Base-by-base conservation (phyloP, 2,329 filamentous ascomycete genomes). In the Trichoderma endophyticum region DNA sequence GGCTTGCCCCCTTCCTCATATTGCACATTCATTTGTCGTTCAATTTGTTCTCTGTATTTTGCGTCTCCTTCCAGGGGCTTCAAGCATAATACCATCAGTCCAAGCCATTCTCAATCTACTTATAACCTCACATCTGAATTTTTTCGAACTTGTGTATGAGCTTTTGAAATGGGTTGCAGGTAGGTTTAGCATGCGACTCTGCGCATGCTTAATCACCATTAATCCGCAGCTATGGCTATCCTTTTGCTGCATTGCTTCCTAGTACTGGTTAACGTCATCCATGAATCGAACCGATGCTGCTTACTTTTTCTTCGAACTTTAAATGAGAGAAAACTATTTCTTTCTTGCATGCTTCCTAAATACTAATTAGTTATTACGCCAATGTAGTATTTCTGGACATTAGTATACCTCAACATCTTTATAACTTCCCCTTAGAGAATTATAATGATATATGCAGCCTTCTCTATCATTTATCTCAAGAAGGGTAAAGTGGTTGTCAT, bases 401-500 rank as follows among this genome's bases (percentile, higher is more conserved):
- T 57, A 26, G 12, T 34, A 32, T 56, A 69, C 71, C 64, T 69
- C 39, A 32, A 69, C n/a, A 32, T 69, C 57, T 12, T n/a, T 67
- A 15, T 57, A 54, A 12, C 26, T 56, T 36, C 6, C 36, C 15
- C 3, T 15, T 32, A 69, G n/a, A 26, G 71, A 72, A 60, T 72
- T 56, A 61, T 73, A 73, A 56, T 73, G 34, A 61, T 70, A 66
- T 26, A 73, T 61, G 24, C 6, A 56, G 12, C 28, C 43, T 60
- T 60, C 39, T 57, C 14, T 59, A 28, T 65, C 9, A 51, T 73
- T 66, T 62, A 73, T 67, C 39, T 73, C 39, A 36, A 73, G 39
- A 36, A 73, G 67, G 60, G 60, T 73, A 30, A 73, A 73, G 28
- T 73, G 56, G 56, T 70, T 73, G 14, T 67, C 26, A 14, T 51